phyloP scores from a whole-genome alignment of 2,329 filamentous ascomycete species.

The Trematosphaeria pertusa region DNA sequence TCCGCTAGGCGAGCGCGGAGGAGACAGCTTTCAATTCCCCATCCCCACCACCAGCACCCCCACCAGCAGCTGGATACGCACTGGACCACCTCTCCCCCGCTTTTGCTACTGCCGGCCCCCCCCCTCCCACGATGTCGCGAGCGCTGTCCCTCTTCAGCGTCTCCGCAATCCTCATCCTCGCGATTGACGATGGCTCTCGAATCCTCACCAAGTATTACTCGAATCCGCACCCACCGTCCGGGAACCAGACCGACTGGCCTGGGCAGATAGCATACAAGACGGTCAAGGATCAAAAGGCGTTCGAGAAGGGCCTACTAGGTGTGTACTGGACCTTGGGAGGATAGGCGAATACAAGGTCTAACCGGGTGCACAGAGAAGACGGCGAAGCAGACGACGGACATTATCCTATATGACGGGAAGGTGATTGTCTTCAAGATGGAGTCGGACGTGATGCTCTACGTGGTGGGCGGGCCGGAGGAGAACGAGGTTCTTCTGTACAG shows the following conservation, averaged over 20 bases:
- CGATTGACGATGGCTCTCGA: conserved; percentile 85
- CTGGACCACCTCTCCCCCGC: too few species aligned
- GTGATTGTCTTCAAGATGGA: conserved; percentile 98
- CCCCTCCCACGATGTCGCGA: conserved; percentile 56
- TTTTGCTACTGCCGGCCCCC: too few species aligned
- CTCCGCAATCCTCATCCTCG: conserved; percentile 58
- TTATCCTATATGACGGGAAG: conserved; percentile 96
- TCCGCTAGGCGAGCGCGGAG: conserved; percentile 28
- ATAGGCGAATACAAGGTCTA: too few species aligned
- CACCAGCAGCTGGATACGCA: conserved; percentile 13
- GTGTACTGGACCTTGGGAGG: conserved; percentile 63
- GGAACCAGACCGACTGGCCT: conserved; percentile 64
- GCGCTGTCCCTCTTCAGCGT: conserved; percentile 63
- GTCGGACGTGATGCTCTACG: conserved; percentile 95
- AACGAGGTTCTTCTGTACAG: conserved; percentile 96
- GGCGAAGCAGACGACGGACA: conserved; percentile 91
- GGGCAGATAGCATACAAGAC: conserved; percentile 82
- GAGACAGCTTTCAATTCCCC: conserved; percentile 38
- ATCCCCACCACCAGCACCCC: conserved; percentile 19
- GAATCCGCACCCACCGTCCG: conserved; percentile 71
- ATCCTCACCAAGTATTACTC: conserved; percentile 95
- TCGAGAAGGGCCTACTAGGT: conserved; percentile 88
- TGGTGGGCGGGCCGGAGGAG: conserved; percentile 87
- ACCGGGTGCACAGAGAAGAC: conserved; percentile 71
- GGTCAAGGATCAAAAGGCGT: conserved; percentile 91